Base-by-base conservation (phyloP, 1,284 basidiomycete genomes). In the Pseudozyma tsukubaensis region DNA sequence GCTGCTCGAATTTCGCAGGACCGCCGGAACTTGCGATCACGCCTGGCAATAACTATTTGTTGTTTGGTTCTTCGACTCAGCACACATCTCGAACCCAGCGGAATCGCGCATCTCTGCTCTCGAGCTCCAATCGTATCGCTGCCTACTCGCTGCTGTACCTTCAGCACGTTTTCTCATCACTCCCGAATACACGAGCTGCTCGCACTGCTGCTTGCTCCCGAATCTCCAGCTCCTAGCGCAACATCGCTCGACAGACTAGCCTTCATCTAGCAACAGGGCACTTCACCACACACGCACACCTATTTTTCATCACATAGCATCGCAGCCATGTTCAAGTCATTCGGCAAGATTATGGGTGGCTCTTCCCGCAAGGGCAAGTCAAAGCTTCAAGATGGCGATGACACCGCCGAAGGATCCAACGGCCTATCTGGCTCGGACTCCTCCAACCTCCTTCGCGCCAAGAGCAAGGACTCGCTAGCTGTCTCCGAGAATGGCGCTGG, bases 291-390 rank as follows among this genome's bases (percentile, higher is more conserved):
- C 9, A 47, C 21, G 32, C 7, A 13, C 32, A 35, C 32, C 24
- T 14, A 14, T 10, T n/a, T n/a, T n/a, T n/a, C n/a, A 21, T n/a
- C 8, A n/a, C n/a, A 53, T 4, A 36, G 7, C 45, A 40, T 13
- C 39, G 29, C 57, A 40, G 71, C 32, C 67, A 83, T 83, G 81
- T 80, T 83, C 57, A 82, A 83, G 52, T 79, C 76, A 5, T 71
- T 83, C 37, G 77, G 81, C 39, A 80, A 80, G 58, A 78, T 82
- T 58, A 81, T 83, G 65, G 80, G 82, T 39, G 78, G 75, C 37
- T 79, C 79, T 14, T 80, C 79, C 51, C 76, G 77, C 24, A 80
- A 80, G 61, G 76, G 77, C 52, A 80, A 81, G 57, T 71, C 77
- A 32, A 81, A 82, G 44, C 37, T 67, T 6, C 65, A 62, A 16